A percentile compares a stretch with the other conserved stretches of the same genome.
Conservation (phyloP, 2,329 filamentous ascomycete genomes). For the Fusarium sp. region DNA sequence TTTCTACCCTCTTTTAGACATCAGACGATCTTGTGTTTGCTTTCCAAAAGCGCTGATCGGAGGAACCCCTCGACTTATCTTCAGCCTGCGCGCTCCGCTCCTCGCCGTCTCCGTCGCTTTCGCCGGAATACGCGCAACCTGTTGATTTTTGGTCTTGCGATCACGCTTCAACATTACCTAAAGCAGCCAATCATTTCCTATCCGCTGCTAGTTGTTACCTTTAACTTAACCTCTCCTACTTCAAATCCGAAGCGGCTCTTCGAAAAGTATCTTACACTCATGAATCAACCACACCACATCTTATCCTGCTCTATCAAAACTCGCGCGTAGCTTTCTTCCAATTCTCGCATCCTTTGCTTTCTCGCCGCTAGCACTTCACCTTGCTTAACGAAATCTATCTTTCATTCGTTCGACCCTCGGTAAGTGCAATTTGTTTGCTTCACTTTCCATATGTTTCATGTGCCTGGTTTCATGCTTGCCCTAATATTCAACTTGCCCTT, state of each 20-base stretch:
- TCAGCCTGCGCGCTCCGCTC: slow-evolving; percentile 28
- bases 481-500: slow-evolving; percentile 1
- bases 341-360: slow-evolving; percentile 5
- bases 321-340: slow-evolving; percentile 8
- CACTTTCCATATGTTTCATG: slow-evolving; percentile 20
- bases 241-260: slow-evolving; percentile 19
- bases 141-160: slow-evolving; percentile 11
- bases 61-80: slow-evolving; percentile 30
- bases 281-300: slow-evolving; percentile 2
- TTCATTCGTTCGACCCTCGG: slow-evolving; percentile 12
- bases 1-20: slow-evolving; percentile 2
- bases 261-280: not conserved
- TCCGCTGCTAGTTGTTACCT: slow-evolving; percentile 18
- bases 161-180: slow-evolving; percentile 34
- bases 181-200: slow-evolving; percentile 27
- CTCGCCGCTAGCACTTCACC: not conserved
- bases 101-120: slow-evolving; percentile 40
- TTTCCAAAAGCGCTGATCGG: slow-evolving; percentile 23
- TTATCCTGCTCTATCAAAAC: slow-evolving; percentile 3
- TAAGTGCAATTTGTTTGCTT: slow-evolving; percentile 37
- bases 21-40: slow-evolving; percentile 18
- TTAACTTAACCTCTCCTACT: slow-evolving; percentile 26
- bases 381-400: not conserved
- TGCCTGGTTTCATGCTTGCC: slow-evolving; percentile 15
- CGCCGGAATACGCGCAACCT: slow-evolving; percentile 35